A percentile compares a stretch with the other conserved stretches of the same genome.
These are phyloP conservation scores for Ascochyta koolunga DNA, from an alignment of 2,329 filamentous ascomycete genomes.

Conservation along the genomic window DNA sequence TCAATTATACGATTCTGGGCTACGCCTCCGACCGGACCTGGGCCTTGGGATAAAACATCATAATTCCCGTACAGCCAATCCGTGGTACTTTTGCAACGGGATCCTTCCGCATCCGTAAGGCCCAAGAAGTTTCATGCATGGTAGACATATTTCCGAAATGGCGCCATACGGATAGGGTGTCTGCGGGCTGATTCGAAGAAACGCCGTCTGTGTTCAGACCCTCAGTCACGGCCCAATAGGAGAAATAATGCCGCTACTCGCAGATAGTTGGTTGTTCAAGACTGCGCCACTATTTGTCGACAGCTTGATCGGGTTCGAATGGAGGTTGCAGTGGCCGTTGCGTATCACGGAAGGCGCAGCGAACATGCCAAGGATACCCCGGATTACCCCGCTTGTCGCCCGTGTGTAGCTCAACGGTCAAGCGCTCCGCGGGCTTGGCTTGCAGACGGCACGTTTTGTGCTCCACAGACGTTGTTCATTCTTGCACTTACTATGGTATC, in stretches of 20 bases:
- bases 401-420: slow-evolving; percentile 2
- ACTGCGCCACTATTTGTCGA: not conserved
- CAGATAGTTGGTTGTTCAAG: not conserved
- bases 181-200: not conserved
- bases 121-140: not conserved
- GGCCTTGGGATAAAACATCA: not conserved
- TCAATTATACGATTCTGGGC: not conserved
- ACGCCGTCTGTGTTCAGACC: not conserved
- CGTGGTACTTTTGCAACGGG: not conserved
- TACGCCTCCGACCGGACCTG: not conserved
- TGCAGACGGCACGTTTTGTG: too few species aligned
- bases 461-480: too few species aligned
- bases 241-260: not conserved
- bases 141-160: slow-evolving; percentile 6
- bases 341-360: not conserved
- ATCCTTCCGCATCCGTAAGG: not conserved
- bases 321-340: not conserved
- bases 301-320: too few species aligned
- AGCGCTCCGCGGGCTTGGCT: not conserved
- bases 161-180: not conserved
- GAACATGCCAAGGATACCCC: not conserved
- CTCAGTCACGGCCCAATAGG: not conserved
- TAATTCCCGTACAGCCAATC: not conserved
- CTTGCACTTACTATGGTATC: too few species aligned
- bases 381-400: not conserved